Percentiles rank a stretch among this genome's conserved stretches.
Evolutionary conservation across 2,329 filamentous ascomycete species (phyloP).

Genomic region (Mariannaea elegans): DNA sequence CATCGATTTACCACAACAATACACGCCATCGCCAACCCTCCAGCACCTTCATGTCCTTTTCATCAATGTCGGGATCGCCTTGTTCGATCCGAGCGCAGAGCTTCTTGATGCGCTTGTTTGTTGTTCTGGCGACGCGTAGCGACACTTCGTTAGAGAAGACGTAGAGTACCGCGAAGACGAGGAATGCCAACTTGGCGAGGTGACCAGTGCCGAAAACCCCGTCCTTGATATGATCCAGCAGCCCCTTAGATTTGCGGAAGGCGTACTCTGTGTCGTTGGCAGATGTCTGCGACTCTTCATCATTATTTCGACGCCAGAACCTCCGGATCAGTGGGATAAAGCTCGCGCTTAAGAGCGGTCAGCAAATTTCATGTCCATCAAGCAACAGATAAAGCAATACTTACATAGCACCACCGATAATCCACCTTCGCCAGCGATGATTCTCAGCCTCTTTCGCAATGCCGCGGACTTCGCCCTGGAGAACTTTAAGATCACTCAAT

Average conservation of each 20-base stretch:
- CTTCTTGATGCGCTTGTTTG: constrained; percentile 59
- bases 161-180: constrained; percentile 66
- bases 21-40: constrained; percentile 67
- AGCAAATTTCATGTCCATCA: constrained; percentile 6
- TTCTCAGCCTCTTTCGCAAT: constrained; percentile 56
- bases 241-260: constrained; percentile 59
- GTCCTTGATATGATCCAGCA: constrained; percentile 59
- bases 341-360: constrained; percentile 49
- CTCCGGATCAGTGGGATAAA: constrained; percentile 62
- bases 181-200: constrained; percentile 60
- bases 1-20: constrained; percentile 52
- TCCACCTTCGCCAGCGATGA: constrained; percentile 62
- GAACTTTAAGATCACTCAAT: constrained; percentile 53
- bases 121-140: constrained; percentile 61
- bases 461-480: constrained; percentile 55
- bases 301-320: constrained; percentile 57
- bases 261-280: constrained; percentile 67
- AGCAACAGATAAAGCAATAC: constrained; percentile 32
- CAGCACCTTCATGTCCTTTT: constrained; percentile 59
- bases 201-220: constrained; percentile 54
- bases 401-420: constrained; percentile 62
- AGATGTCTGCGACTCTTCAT: constrained; percentile 47
- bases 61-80: constrained; percentile 55
- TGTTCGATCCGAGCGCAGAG: constrained; percentile 58
- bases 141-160: constrained; percentile 68